Evolutionary conservation across 306 rosid genomes (phyloP).

Genomic region (Luffa aegyptiaca): DNA sequence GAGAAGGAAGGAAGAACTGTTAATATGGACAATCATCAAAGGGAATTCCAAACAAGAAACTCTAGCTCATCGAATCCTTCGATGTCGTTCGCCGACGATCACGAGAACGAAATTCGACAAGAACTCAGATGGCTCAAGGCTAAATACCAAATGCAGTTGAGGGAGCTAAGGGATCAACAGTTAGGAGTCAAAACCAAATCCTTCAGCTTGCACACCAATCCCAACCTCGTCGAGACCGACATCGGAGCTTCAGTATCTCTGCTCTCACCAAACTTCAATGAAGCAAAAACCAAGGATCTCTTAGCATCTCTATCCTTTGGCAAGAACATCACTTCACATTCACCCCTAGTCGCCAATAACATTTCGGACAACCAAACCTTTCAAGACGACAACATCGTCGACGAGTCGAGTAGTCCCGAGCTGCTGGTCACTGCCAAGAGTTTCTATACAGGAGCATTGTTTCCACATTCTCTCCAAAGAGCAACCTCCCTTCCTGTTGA

Average conservation of each 20-base stretch:
- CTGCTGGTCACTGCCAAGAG: constrained; percentile 41
- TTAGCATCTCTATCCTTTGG: neutral
- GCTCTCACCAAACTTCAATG: constrained; percentile 3
- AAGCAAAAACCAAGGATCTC: constrained; percentile 18
- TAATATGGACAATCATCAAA: constrained; percentile 21
- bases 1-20: constrained; percentile 38
- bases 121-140: constrained; percentile 99
- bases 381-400: neutral
- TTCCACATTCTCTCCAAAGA: constrained; percentile 66
- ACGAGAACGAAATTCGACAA: constrained; percentile 82
- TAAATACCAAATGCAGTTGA: constrained; percentile 80
- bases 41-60: constrained; percentile 22
- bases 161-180: constrained; percentile 75
- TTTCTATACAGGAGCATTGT: constrained; percentile 46
- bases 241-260: constrained; percentile 17
- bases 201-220: constrained; percentile 23
- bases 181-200: constrained; percentile 33
- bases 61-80: constrained; percentile 18
- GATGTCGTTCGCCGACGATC: constrained; percentile 26
- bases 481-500: constrained; percentile 98
- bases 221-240: neutral
- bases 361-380: constrained; percentile 20
- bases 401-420: constrained; percentile 33
- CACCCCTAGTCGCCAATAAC: constrained; percentile 19
- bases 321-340: neutral